Conservation (phyloP, 108 stramenopile species). For the Thalassiosira profunda region DNA sequence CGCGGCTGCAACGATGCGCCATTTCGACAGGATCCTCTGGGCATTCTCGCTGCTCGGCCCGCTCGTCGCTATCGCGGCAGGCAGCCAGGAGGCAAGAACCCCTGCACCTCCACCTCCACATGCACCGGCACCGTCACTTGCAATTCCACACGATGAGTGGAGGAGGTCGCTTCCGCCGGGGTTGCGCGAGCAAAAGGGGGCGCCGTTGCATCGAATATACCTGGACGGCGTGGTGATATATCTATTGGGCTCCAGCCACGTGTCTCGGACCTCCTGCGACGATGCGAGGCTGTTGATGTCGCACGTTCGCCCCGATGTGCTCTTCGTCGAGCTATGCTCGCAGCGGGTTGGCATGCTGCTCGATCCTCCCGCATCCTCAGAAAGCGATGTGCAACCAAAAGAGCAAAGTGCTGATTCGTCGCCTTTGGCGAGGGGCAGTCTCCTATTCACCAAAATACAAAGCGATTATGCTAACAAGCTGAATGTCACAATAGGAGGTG, state of each 20-base stretch:
- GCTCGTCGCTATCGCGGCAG: too few species aligned
- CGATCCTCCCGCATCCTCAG: slow-evolving; percentile 7
- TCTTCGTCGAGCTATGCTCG: slow-evolving; percentile 86
- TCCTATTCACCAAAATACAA: slow-evolving; percentile 74
- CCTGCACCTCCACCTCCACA: too few species aligned
- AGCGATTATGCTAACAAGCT: slow-evolving; percentile 79
- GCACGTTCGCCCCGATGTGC: slow-evolving; percentile 62
- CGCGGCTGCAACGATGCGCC: too few species aligned
- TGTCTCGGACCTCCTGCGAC: slow-evolving; percentile 71
- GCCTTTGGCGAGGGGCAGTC: slow-evolving; percentile 25
- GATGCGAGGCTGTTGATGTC: slow-evolving; percentile 74
- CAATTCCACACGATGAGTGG: slow-evolving; percentile 19
- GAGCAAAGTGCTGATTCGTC: slow-evolving; percentile 19
- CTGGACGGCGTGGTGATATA: slow-evolving; percentile 32
- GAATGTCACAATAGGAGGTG: slow-evolving; percentile 85
- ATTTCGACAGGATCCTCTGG: too few species aligned
- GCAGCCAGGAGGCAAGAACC: too few species aligned
- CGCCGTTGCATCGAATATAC: slow-evolving; percentile 30
- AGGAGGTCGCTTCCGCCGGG: slow-evolving; percentile 15
- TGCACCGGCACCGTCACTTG: neutral
- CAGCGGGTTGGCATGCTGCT: slow-evolving; percentile 72
- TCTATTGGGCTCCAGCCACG: slow-evolving; percentile 85
- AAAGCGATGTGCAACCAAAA: neutral
- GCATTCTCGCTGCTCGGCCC: too few species aligned
- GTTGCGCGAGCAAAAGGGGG: slow-evolving; percentile 23